Evolutionary conservation across 176 grass and related monocot species (phyloP).

Genomic region (Zoysia japonica): DNA sequence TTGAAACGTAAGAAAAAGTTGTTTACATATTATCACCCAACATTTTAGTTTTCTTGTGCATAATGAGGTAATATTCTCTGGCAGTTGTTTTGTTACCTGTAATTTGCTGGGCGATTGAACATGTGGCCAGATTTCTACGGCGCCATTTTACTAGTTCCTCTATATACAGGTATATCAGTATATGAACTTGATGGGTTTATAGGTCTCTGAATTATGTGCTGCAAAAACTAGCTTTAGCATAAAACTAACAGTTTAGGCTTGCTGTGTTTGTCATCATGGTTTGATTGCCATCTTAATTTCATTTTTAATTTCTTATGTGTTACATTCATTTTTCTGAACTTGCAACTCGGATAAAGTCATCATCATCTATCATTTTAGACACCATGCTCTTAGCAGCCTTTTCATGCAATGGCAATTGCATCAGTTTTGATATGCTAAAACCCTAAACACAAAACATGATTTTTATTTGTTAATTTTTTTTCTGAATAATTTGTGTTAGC

Average conservation of each 20-base stretch:
- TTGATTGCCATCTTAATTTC: conserved; percentile 1
- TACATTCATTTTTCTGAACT: conserved; percentile 23
- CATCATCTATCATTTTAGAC: not conserved
- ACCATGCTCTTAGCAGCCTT: not conserved
- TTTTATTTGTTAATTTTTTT: conserved; percentile 14
- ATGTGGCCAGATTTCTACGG: conserved; percentile 78
- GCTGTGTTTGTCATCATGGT: conserved; percentile 21
- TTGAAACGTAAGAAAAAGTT: conserved; percentile 78
- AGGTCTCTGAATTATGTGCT: conserved; percentile 4
- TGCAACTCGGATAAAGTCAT: not conserved
- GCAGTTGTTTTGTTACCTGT: conserved; percentile 93
- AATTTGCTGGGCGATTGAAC: conserved; percentile 85
- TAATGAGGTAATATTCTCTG: conserved; percentile 37
- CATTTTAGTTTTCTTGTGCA: conserved; percentile 19
- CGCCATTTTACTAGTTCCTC: conserved; percentile 73
- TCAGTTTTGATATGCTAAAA: not conserved
- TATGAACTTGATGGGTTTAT: conserved; percentile 17
- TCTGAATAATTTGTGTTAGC: not conserved
- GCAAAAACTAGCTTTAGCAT: conserved; percentile 5
- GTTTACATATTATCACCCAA: conserved; percentile 36
- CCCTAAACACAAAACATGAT: not conserved
- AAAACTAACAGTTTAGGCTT: conserved; percentile 14
- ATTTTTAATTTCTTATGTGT: conserved; percentile 6
- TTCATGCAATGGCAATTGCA: conserved; percentile 4
- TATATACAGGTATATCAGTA: conserved; percentile 89